Conservation (phyloP, 2,329 filamentous ascomycete genomes). For the Pestalotiopsis sp. region DNA sequence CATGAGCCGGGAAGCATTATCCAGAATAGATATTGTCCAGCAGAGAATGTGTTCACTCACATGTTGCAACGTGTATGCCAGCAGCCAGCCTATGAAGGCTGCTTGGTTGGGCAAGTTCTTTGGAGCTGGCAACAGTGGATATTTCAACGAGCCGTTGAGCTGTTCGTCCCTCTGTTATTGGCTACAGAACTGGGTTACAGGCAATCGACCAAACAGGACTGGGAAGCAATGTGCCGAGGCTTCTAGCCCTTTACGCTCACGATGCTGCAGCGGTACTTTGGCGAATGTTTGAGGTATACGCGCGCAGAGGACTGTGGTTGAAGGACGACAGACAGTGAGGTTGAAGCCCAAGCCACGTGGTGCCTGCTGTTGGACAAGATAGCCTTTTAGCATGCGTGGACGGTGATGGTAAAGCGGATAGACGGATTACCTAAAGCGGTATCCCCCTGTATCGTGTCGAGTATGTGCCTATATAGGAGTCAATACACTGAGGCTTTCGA, state of each 20-base stretch:
- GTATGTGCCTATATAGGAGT: background rate
- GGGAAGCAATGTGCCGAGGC: background rate
- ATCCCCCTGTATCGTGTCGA: slow-evolving; percentile 7
- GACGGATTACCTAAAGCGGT: slow-evolving; percentile 9
- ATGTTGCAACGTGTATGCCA: slow-evolving; percentile 33
- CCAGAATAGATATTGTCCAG: background rate
- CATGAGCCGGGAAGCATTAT: background rate
- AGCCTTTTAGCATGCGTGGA: background rate
- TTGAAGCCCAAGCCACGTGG: slow-evolving; percentile 11
- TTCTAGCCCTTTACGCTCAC: background rate
- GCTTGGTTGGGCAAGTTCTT: slow-evolving; percentile 20
- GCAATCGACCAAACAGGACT: background rate
- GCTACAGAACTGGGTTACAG: background rate
- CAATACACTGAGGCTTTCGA: background rate
- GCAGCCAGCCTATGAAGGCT: slow-evolving; percentile 27
- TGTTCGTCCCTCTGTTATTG: background rate
- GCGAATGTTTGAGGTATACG: background rate
- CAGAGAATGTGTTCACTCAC: slow-evolving; percentile 27
- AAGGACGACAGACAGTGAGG: background rate
- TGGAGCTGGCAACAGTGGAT: slow-evolving; percentile 15
- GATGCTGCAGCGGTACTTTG: background rate
- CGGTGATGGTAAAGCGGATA: background rate
- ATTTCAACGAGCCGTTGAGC: slow-evolving; percentile 4
- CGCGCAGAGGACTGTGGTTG: background rate
- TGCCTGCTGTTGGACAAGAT: slow-evolving; percentile 1